Evolutionary conservation across 345 rosid genomes (phyloP).

Genomic region (Eutrema yunnanense): DNA sequence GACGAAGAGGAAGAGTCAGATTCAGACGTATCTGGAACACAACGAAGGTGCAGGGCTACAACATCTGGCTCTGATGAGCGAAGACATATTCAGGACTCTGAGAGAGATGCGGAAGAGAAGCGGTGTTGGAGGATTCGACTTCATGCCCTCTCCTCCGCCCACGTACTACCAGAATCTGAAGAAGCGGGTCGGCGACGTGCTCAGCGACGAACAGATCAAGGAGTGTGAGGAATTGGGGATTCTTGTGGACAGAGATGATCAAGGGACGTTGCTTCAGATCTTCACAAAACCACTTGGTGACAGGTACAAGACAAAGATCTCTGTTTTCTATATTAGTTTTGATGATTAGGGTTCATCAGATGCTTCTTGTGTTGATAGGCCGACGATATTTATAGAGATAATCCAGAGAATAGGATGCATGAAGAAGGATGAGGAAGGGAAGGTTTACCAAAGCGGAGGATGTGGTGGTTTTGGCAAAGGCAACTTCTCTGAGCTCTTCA

Average conservation of each 20-base stretch:
- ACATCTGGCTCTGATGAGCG: conserved; percentile 70
- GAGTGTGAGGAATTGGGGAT: conserved; percentile 89
- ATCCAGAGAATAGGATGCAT: conserved; percentile 88
- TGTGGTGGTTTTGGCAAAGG: conserved; percentile 98
- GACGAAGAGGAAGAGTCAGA: conserved; percentile 91
- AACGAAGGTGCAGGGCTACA: conserved; percentile 90
- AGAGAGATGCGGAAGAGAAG: conserved; percentile 85
- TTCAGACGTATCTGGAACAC: conserved; percentile 86
- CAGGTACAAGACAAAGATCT: conserved; percentile 34
- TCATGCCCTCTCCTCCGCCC: conserved; percentile 94
- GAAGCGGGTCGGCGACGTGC: conserved; percentile 64
- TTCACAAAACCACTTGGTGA: conserved; percentile 96
- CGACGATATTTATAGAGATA: conserved; percentile 91
- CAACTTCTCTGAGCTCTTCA: conserved; percentile 88
- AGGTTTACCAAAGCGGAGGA: conserved; percentile 76
- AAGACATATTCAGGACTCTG: conserved; percentile 67
- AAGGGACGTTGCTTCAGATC: conserved; percentile 91
- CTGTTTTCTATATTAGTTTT: not conserved
- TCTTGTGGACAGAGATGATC: conserved; percentile 92
- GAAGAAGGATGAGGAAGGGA: conserved; percentile 63
- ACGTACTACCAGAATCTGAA: conserved; percentile 73
- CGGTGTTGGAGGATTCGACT: conserved; percentile 81
- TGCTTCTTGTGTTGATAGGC: conserved; percentile 41
- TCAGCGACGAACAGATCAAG: conserved; percentile 72
- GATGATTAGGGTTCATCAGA: not conserved